These are phyloP conservation scores for Diphasiastrum complanatum DNA, from an alignment of 83 land plant species.

Conservation along the genomic window DNA sequence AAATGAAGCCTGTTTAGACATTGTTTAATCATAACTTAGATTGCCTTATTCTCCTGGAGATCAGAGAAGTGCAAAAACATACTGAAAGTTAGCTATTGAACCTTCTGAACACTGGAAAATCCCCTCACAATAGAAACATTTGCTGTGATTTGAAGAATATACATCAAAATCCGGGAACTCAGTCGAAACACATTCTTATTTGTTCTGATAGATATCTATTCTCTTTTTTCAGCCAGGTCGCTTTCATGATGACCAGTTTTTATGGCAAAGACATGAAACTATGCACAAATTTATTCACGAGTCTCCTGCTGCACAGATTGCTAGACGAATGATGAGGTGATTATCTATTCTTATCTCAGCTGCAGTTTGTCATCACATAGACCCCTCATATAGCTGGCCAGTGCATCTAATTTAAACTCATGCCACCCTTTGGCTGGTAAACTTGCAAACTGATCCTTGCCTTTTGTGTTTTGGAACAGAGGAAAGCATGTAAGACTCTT, in stretches of 20 bases:
- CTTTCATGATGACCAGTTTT: conserved; percentile 37
- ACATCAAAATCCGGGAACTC: no score
- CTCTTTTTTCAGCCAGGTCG: conserved; percentile 32
- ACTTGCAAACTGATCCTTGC: not conserved
- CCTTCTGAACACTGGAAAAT: no score
- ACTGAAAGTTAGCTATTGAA: no score
- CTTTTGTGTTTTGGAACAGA: conserved; percentile 6
- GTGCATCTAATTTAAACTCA: not conserved
- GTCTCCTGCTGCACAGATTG: conserved; percentile 32
- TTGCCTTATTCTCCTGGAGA: no score
- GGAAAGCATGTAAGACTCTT: conserved; percentile 27
- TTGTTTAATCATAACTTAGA: no score
- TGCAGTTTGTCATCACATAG: not conserved
- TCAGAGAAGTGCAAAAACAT: no score
- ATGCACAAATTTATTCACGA: conserved; percentile 30
- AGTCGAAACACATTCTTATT: conserved; percentile 1
- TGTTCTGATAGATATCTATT: conserved; percentile 1
- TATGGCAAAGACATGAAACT: conserved; percentile 28
- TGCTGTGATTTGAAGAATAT: no score
- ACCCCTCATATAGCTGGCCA: not conserved
- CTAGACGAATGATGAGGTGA: conserved; percentile 30
- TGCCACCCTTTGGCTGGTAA: not conserved
- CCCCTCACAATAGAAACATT: no score
- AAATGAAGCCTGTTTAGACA: no score
- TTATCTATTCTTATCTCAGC: conserved; percentile 2